Evolutionary conservation across 2,329 filamentous ascomycete species (phyloP).

Genomic region (Pseudodiploospora longispora): DNA sequence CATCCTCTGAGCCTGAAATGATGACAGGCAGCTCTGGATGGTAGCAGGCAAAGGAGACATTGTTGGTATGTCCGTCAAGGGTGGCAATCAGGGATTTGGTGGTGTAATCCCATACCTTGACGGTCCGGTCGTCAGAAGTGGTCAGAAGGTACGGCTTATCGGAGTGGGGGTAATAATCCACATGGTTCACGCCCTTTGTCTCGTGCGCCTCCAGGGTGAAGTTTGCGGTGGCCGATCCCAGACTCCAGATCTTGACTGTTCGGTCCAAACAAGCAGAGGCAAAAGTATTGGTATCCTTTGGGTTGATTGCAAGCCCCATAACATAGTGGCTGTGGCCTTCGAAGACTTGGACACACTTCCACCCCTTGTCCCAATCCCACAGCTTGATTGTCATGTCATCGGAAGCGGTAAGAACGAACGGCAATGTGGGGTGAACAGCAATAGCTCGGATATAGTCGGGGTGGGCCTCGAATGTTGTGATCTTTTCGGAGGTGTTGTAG

Average conservation of each 20-base stretch:
- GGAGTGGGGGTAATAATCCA: constrained; percentile 76
- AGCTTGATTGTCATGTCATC: constrained; percentile 99
- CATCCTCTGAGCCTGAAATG: constrained; percentile 95
- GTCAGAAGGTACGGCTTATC: constrained; percentile 85
- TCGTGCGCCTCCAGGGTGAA: constrained; percentile 96
- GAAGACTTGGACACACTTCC: constrained; percentile 96
- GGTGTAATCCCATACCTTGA: constrained; percentile 99
- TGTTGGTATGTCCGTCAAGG: constrained; percentile 92
- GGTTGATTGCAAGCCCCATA: constrained; percentile 95
- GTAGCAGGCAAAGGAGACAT: constrained; percentile 96
- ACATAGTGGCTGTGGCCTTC: constrained; percentile 95
- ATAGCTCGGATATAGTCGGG: constrained; percentile 98
- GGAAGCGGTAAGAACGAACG: constrained; percentile 90
- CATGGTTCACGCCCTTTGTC: constrained; percentile 94
- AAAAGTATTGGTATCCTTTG: constrained; percentile 89
- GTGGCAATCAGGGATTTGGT: constrained; percentile 96
- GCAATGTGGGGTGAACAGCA: constrained; percentile 87
- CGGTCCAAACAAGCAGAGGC: constrained; percentile 92
- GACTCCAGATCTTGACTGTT: constrained; percentile 96
- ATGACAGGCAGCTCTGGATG: constrained; percentile 96
- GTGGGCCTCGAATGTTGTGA: constrained; percentile 92
- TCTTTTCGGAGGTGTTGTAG: constrained; percentile 99
- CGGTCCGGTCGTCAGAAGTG: constrained; percentile 90
- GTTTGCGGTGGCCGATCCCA: constrained; percentile 89
- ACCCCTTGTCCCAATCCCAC: constrained; percentile 98